Base-by-base conservation (phyloP, 257 asterid species). In the Dorcoceras hygrometricum region DNA sequence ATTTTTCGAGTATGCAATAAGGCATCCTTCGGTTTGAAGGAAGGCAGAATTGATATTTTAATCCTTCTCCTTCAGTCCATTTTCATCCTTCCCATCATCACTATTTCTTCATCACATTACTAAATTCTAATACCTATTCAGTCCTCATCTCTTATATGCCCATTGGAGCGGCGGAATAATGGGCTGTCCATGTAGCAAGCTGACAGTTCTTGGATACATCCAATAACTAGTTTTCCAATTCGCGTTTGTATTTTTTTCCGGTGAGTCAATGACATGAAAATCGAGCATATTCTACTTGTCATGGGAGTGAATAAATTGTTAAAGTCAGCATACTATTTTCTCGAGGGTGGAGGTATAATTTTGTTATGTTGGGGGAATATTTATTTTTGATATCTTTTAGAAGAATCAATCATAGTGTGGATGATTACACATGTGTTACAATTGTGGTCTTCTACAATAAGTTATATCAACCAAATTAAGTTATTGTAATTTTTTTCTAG, bases 401-500 rank as follows among this genome's bases (percentile, higher is more conserved):
- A 65, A 24, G 16, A 54, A 50, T 57, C 71, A 22, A 50, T 58
- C 59, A 57, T 36, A 18, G 8, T 20, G n/a, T 1, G 23, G 39
- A 46, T 60, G 51, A 23, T 62, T 58, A 19, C 14, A 26, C 12
- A 8, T 73, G 1, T 11, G 50, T 57, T 43, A 23, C 25, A 28
- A 60, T 22, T 14, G 14, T 26, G 25, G 22, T 70, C 58, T 25
- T 71, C 62, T 29, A 53, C 53, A 66, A 57, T 72, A 46, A 68
- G 61, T 9, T 71, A 22, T 25, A 46, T 58, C 68, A 57, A 57
- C 70, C 77, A 23, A 67, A 43, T 60, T 50, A 55, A 25, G 5
- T 61, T 69, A 14, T 43, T 43, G 51, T 48, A 22, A 43, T 71
- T 62, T 81, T 59, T 75, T 57, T 78, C 48, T 90, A 94, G 99